These are phyloP conservation scores for Ascoidea asiatica DNA, from an alignment of 805 yeast species.

Conservation along the genomic window DNA sequence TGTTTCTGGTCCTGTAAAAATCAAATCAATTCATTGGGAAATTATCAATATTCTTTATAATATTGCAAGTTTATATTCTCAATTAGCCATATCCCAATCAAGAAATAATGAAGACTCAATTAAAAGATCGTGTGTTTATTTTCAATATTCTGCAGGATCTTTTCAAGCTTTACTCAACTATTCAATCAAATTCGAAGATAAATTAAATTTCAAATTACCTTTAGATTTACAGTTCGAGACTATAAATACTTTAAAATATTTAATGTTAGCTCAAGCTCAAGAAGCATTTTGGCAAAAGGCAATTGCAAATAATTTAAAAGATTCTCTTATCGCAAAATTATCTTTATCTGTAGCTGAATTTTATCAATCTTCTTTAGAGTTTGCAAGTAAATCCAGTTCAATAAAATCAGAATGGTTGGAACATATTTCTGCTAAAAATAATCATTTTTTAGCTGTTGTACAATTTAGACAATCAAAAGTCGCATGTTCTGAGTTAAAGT, in stretches of 20 bases:
- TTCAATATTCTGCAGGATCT: constrained; percentile 64
- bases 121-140: constrained; percentile 47
- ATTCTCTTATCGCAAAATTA: constrained; percentile 48
- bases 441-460: constrained; percentile 63
- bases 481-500: constrained; percentile 32
- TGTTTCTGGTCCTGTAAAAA: constrained; percentile 30
- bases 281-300: constrained; percentile 79
- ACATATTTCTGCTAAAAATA: constrained; percentile 23
- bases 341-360: constrained; percentile 48
- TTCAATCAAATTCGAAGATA: constrained; percentile 3
- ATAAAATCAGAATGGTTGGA: constrained; percentile 31
- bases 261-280: constrained; percentile 77
- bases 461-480: constrained; percentile 45
- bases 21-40: constrained; percentile 44
- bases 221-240: constrained; percentile 39
- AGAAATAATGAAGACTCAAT: constrained; percentile 36
- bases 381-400: constrained; percentile 40
- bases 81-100: constrained; percentile 34
- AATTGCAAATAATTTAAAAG: constrained; percentile 30
- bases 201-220: constrained; percentile 15
- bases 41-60: constrained; percentile 51
- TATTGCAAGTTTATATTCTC: constrained; percentile 50
- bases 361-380: constrained; percentile 33
- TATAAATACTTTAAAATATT: constrained; percentile 30
- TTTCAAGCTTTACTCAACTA: constrained; percentile 25